A percentile compares a stretch with the other conserved stretches of the same genome.
phyloP scores from a whole-genome alignment of 148 eudicot genomes.

The Spergularia marina region DNA sequence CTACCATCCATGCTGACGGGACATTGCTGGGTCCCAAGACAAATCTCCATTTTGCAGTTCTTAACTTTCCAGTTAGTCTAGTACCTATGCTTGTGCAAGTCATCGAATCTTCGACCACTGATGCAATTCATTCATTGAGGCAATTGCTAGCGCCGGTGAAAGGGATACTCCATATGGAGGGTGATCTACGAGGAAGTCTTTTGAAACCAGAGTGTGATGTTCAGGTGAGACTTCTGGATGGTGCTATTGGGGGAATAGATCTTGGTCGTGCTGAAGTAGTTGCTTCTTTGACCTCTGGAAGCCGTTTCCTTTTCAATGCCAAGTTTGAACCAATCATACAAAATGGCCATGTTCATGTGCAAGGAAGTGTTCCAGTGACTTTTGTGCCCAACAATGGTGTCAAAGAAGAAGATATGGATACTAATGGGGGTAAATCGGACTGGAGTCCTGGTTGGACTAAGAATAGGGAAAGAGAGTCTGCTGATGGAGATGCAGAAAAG shows the following conservation, averaged over 20 bases:
- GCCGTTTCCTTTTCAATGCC: slow-evolving; percentile 96
- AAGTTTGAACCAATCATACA: slow-evolving; percentile 93
- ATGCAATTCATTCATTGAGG: slow-evolving; percentile 77
- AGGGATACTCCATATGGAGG: slow-evolving; percentile 98
- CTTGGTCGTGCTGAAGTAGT: slow-evolving; percentile 98
- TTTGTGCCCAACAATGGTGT: slow-evolving; percentile 48
- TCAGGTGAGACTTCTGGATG: slow-evolving; percentile 96
- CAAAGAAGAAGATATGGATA: slow-evolving; percentile 65
- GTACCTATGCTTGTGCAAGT: slow-evolving; percentile 91
- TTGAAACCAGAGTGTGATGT: slow-evolving; percentile 98
- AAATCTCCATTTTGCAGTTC: slow-evolving; percentile 98
- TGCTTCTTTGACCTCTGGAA: slow-evolving; percentile 89
- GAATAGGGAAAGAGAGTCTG: slow-evolving; percentile 54
- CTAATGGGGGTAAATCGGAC: slow-evolving; percentile 56
- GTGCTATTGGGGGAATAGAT: slow-evolving; percentile 95
- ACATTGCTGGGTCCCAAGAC: slow-evolving; percentile 90
- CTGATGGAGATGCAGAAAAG: slow-evolving; percentile 63
- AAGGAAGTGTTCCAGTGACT: slow-evolving; percentile 91
- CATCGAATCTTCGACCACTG: slow-evolving; percentile 87
- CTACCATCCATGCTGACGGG: slow-evolving; percentile 97
- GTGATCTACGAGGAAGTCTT: slow-evolving; percentile 93
- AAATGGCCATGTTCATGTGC: slow-evolving; percentile 97
- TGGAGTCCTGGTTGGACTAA: slow-evolving; percentile 79
- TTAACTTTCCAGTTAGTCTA: slow-evolving; percentile 94
- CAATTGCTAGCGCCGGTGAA: slow-evolving; percentile 83